phyloP scores from a whole-genome alignment of 352 stramenopile genomes.

The Aphanomyces invadans region DNA sequence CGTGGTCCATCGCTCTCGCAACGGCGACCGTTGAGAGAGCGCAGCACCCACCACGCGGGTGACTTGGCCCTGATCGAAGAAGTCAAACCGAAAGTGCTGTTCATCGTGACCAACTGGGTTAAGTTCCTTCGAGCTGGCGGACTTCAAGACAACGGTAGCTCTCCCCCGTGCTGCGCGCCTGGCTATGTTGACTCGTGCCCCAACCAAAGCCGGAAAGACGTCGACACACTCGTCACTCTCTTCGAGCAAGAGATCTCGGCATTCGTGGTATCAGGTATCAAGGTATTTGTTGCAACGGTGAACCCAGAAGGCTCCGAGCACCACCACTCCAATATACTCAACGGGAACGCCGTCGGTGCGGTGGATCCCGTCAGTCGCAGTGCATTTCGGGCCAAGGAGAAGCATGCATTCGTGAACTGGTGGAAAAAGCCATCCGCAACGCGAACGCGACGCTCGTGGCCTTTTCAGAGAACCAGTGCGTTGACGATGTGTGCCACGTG shows the following conservation, averaged over 20 bases:
- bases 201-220: slow-evolving; percentile 13
- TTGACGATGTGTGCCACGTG: slow-evolving; percentile 8
- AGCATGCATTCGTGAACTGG: not conserved
- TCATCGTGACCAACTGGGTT: slow-evolving; percentile 4
- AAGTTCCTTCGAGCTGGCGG: not conserved
- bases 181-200: slow-evolving; percentile 3
- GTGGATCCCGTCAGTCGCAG: not conserved
- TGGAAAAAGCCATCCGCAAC: not conserved
- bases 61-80: not conserved
- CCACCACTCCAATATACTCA: slow-evolving; percentile 12
- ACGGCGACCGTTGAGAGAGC: not conserved
- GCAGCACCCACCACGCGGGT: not conserved
- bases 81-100: not conserved
- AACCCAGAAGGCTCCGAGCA: slow-evolving; percentile 19
- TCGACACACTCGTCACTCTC: not conserved
- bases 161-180: not conserved
- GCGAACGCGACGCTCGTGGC: slow-evolving; percentile 13
- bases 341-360: not conserved
- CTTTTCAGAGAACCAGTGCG: slow-evolving; percentile 20
- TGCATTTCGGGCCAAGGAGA: not conserved
- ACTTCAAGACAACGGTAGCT: not conserved
- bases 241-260: slow-evolving; percentile 3
- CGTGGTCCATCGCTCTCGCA: not conserved
- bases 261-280: not conserved
- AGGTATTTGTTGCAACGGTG: slow-evolving; percentile 18